Conservation (phyloP, 1,284 basidiomycete species). For the Sutorius eximius region DNA sequence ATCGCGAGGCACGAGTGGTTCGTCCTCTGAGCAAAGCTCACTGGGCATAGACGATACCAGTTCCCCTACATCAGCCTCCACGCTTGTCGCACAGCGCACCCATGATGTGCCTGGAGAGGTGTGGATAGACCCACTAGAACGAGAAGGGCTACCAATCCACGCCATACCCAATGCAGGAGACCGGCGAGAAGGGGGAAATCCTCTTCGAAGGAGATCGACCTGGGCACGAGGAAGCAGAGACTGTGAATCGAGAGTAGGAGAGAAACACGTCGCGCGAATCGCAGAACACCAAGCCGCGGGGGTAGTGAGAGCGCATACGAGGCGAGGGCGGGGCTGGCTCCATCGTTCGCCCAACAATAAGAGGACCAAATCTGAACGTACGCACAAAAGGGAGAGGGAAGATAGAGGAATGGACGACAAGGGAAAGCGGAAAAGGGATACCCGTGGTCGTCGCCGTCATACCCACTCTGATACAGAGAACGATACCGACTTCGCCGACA, state of each 20-base stretch:
- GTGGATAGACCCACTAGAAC: constrained; percentile 44
- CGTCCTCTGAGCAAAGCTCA: constrained; percentile 9
- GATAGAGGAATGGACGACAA: background rate
- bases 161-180: constrained; percentile 1
- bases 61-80: constrained; percentile 15
- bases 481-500: constrained; percentile 1
- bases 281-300: constrained; percentile 29
- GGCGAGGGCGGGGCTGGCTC: constrained; percentile 23
- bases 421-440: constrained; percentile 9
- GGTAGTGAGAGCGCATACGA: constrained; percentile 33
- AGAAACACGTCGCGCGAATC: constrained; percentile 23
- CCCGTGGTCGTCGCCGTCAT: constrained; percentile 1
- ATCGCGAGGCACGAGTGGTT: constrained; percentile 1
- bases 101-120: constrained; percentile 40
- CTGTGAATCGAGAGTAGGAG: background rate
- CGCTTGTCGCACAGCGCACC: constrained; percentile 26
- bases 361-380: background rate
- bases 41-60: constrained; percentile 1
- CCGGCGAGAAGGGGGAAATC: background rate
- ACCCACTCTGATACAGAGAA: constrained; percentile 13
- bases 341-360: constrained; percentile 9
- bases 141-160: constrained; percentile 41
- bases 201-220: constrained; percentile 19
- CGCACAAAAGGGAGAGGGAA: background rate
- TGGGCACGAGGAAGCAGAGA: constrained; percentile 13